Evolutionary conservation across 768 basidiomycete species (phyloP).

Genomic region (Lactarius deliciosus): DNA sequence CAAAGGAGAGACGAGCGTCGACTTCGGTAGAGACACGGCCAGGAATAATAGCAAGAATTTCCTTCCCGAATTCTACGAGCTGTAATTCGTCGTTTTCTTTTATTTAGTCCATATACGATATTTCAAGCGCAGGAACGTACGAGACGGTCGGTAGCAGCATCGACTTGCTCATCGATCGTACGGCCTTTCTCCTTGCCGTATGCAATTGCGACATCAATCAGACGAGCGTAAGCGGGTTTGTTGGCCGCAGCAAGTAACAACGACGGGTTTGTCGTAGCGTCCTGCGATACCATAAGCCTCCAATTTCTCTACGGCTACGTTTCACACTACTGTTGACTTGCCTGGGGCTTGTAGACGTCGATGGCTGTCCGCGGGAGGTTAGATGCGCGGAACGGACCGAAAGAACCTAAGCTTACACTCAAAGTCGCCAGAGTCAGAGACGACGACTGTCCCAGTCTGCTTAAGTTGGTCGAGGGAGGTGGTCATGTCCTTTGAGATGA

Average conservation of each 20-base stretch:
- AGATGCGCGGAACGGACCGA: constrained; percentile 20
- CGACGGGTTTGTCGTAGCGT: constrained; percentile 98
- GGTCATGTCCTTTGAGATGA: constrained; percentile 48
- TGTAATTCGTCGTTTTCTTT: constrained; percentile 39
- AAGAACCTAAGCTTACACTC: constrained; percentile 50
- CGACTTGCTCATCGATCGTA: constrained; percentile 68
- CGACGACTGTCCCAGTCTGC: constrained; percentile 91
- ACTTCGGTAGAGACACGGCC: constrained; percentile 99
- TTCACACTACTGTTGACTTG: constrained; percentile 33
- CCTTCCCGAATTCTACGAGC: constrained; percentile 98
- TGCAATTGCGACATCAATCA: constrained; percentile 74
- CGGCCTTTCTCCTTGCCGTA: constrained; percentile 82
- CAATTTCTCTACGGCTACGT: background rate
- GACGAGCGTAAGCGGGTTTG: constrained; percentile 79
- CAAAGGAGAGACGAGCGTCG: constrained; percentile 95
- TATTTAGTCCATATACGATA: constrained; percentile 15
- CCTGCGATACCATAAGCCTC: constrained; percentile 45
- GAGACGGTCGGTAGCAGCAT: constrained; percentile 84
- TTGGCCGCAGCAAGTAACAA: constrained; percentile 91
- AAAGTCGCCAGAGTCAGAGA: constrained; percentile 97
- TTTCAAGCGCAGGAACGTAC: constrained; percentile 46
- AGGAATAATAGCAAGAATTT: constrained; percentile 92
- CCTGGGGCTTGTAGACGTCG: constrained; percentile 95
- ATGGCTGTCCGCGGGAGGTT: constrained; percentile 56
- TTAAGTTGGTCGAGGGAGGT: constrained; percentile 84